Percentiles rank a stretch among this genome's conserved stretches.
Evolutionary conservation across 2,329 filamentous ascomycete genomes (phyloP).

Genomic region (Grosmannia huntii): DNA sequence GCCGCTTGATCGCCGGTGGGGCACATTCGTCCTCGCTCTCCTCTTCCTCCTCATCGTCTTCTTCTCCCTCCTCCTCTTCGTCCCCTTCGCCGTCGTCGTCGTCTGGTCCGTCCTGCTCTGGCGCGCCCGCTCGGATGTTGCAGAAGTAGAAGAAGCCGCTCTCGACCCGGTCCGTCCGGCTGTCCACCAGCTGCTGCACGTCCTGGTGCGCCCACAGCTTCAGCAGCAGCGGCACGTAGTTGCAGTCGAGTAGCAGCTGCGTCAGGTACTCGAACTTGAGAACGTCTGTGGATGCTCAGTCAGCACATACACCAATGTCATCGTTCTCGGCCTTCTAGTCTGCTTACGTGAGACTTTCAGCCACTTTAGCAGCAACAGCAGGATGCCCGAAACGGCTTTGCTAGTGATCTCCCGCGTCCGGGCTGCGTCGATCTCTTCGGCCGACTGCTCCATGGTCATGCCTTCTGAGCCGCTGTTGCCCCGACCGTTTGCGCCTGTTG

Average conservation of each 20-base stretch:
- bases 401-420: slow-evolving; percentile 76
- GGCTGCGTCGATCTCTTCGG: slow-evolving; percentile 71
- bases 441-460: slow-evolving; percentile 29
- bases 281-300: slow-evolving; percentile 48
- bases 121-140: slow-evolving; percentile 41
- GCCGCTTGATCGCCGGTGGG: slow-evolving; percentile 66
- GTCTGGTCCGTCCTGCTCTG: slow-evolving; percentile 8
- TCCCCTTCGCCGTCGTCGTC: slow-evolving; percentile 20
- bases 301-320: background rate
- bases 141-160: slow-evolving; percentile 90
- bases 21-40: slow-evolving; percentile 65
- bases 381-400: slow-evolving; percentile 81
- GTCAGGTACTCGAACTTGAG: slow-evolving; percentile 94
- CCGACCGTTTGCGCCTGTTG: slow-evolving; percentile 23
- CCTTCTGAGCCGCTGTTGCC: slow-evolving; percentile 9
- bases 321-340: background rate
- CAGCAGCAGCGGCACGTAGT: slow-evolving; percentile 82
- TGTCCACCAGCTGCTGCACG: slow-evolving; percentile 78
- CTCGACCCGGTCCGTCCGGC: slow-evolving; percentile 69
- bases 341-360: slow-evolving; percentile 80
- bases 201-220: slow-evolving; percentile 94
- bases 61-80: slow-evolving; percentile 16
- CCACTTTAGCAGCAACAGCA: slow-evolving; percentile 89
- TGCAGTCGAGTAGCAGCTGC: slow-evolving; percentile 84
- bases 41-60: slow-evolving; percentile 24